These are phyloP conservation scores for Rosa persica DNA, from an alignment of 306 rosid genomes.

Conservation along the genomic window DNA sequence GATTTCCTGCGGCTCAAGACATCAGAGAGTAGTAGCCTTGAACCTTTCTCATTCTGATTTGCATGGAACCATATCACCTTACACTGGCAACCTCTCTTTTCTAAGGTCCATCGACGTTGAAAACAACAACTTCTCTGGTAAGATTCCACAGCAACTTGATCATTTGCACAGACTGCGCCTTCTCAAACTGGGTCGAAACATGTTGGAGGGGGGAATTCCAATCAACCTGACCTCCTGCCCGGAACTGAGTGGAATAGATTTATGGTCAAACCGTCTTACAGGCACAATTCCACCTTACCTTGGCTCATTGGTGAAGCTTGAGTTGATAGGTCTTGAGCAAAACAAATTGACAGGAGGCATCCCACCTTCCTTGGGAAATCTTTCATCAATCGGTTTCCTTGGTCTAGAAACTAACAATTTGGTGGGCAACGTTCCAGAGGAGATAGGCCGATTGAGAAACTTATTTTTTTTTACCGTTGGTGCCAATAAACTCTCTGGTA, in stretches of 20 bases:
- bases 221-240: background rate
- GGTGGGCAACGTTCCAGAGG: background rate
- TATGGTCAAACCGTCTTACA: background rate
- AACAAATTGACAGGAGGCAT: background rate
- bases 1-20: background rate
- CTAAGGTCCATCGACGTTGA: background rate
- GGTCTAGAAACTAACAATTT: background rate
- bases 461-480: background rate
- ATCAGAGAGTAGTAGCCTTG: background rate
- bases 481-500: constrained; percentile 38
- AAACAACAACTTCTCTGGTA: background rate
- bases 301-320: background rate
- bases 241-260: too few relatives aligned
- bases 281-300: background rate
- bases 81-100: background rate
- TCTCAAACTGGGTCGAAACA: background rate
- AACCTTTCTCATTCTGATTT: background rate
- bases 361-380: constrained; percentile 1
- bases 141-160: background rate
- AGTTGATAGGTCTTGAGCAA: background rate
- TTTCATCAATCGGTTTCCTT: background rate
- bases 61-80: background rate
- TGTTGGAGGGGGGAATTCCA: background rate
- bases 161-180: background rate
- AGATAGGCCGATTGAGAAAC: background rate